These are phyloP conservation scores for Botrytis fabae DNA, from an alignment of 2,329 filamentous ascomycete species.

Conservation along the genomic window DNA sequence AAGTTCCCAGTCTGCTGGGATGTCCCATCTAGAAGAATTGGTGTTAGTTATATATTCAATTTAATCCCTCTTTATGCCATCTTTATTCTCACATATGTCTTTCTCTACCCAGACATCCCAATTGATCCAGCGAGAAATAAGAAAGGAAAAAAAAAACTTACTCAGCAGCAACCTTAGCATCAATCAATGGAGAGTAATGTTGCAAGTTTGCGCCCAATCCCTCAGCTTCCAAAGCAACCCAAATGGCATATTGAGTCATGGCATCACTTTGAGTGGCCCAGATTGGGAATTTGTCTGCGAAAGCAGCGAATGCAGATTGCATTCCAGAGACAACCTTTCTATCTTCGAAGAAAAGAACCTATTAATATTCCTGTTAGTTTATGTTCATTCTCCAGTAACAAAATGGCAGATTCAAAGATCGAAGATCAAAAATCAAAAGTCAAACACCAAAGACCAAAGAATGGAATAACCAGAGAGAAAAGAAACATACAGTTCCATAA, in stretches of 20 bases:
- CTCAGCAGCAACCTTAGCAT: conserved; percentile 60
- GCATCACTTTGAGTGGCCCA: conserved; percentile 77
- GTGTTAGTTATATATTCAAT: not conserved
- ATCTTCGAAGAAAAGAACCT: conserved; percentile 87
- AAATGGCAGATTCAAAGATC: not conserved
- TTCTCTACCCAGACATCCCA: not conserved
- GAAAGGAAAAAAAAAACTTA: not conserved
- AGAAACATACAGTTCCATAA: conserved; percentile 70
- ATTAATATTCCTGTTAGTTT: not conserved
- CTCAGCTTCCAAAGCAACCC: conserved; percentile 80
- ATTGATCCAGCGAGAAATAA: not conserved
- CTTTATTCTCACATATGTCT: too few species aligned
- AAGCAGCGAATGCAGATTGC: conserved; percentile 68
- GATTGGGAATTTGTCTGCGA: conserved; percentile 74
- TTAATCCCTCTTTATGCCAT: not conserved
- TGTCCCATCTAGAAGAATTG: conserved; percentile 57
- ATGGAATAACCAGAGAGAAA: not conserved
- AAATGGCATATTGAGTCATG: conserved; percentile 80
- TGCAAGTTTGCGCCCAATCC: conserved; percentile 87
- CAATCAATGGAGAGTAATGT: conserved; percentile 88
- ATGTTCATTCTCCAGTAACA: not conserved
- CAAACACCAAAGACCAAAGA: rapidly evolving
- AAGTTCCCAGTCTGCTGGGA: conserved; percentile 73
- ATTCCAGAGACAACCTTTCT: conserved; percentile 63
- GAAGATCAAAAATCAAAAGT: not conserved